Evolutionary conservation across 352 stramenopile genomes (phyloP).

Genomic region (Phytophthora kernoviae): DNA sequence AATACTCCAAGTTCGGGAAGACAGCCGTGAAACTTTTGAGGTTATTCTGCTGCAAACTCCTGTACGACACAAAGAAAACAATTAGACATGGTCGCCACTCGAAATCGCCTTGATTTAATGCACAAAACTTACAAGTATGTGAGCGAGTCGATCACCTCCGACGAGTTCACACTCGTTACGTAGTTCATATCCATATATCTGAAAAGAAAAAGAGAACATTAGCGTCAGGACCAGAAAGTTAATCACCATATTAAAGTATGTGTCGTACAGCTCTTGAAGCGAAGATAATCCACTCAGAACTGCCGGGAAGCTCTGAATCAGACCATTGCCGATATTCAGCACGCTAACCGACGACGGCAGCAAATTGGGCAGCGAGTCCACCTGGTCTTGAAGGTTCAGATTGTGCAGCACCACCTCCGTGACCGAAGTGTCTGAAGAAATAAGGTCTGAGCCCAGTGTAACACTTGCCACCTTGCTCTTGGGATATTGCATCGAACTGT

Average conservation of each 20-base stretch:
- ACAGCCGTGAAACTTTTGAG: slow-evolving; percentile 48
- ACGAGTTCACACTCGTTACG: slow-evolving; percentile 4
- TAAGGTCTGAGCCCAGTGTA: slow-evolving; percentile 20
- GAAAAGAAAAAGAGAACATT: neutral
- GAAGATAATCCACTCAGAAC: slow-evolving; percentile 12
- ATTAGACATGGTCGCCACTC: neutral
- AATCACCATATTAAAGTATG: neutral
- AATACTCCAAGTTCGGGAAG: slow-evolving; percentile 48
- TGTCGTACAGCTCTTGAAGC: slow-evolving; percentile 13
- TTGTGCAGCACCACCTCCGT: slow-evolving; percentile 40
- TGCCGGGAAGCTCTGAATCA: slow-evolving; percentile 19
- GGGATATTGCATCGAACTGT: slow-evolving; percentile 22
- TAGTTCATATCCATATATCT: slow-evolving; percentile 27
- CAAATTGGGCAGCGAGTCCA: slow-evolving; percentile 18
- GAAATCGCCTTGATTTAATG: neutral
- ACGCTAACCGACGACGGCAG: slow-evolving; percentile 27
- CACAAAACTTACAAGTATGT: slow-evolving; percentile 2
- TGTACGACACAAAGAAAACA: slow-evolving; percentile 5
- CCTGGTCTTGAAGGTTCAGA: slow-evolving; percentile 21
- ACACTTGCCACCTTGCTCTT: slow-evolving; percentile 38
- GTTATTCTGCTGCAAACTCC: slow-evolving; percentile 1
- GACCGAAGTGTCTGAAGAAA: slow-evolving; percentile 22
- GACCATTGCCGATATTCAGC: slow-evolving; percentile 33
- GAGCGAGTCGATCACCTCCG: slow-evolving; percentile 7
- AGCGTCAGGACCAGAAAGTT: neutral